A percentile compares a stretch with the other conserved stretches of the same genome.
phyloP scores from a whole-genome alignment of 2,329 filamentous ascomycete genomes.

The Chaetomiaceae sp. region DNA sequence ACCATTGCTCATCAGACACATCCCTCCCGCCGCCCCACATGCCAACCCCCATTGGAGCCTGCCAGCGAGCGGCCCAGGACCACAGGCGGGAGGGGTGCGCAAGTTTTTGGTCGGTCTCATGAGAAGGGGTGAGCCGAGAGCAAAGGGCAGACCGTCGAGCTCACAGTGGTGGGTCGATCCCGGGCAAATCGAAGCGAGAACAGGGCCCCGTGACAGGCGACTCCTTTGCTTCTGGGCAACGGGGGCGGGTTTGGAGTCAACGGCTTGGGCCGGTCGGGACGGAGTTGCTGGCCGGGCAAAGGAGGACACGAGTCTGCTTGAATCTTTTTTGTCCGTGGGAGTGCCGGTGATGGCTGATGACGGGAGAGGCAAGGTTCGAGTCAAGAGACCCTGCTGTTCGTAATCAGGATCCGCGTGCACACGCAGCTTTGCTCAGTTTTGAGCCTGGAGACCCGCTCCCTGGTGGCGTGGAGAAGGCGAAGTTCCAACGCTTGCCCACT shows the following conservation, averaged over 20 bases:
- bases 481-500: background rate
- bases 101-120: conserved; percentile 2
- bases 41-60: conserved; percentile 8
- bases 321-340: no score
- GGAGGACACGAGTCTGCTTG: no score
- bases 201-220: conserved; percentile 21
- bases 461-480: background rate
- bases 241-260: background rate
- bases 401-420: background rate
- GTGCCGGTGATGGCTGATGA: conserved; percentile 5
- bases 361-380: conserved; percentile 5
- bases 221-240: conserved; percentile 11
- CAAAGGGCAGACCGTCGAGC: background rate
- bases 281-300: no score
- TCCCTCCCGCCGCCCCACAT: conserved; percentile 12
- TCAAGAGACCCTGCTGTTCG: background rate
- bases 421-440: no score
- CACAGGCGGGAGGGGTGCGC: background rate
- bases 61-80: background rate
- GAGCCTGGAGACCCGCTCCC: background rate
- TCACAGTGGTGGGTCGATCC: background rate
- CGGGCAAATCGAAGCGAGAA: background rate
- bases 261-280: conserved; percentile 20
- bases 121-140: conserved; percentile 11
- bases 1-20: conserved; percentile 14